Evolutionary conservation across 2,329 filamentous ascomycete species (phyloP), one percentile per base, ranked within the genome.

Genomic region (Chrysosporium keratinophilum): DNA sequence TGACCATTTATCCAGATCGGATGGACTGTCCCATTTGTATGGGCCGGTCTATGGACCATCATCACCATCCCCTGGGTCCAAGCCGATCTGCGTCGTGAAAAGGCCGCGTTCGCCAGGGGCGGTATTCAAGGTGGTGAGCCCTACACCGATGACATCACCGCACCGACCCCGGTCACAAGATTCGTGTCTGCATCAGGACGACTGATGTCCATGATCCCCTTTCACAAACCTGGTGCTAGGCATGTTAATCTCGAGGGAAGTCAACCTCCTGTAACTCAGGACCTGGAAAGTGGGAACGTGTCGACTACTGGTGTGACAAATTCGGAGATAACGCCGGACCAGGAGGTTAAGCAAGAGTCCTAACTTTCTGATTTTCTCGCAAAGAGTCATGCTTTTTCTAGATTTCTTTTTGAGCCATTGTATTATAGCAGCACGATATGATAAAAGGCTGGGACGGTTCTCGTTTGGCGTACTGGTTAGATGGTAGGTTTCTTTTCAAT

Each of bases 1-100:
- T 43, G 34, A 50, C 41, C 15, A 50, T 17, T 41, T 11, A 33
- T 47, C 15, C 55, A 70, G 67, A 51, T 71, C 62, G 72, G 73
- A 58, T 70, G 73, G 71, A 59, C 64, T 35, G 63, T 74, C 15
- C 71, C 71, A 0, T 72, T 73, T 46, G 63, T 67, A 34, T 74
- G 71, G 71, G 67, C 69, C 5, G 63, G 58, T 14, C 50, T 74
- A 15, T 75, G 73, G 73, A 69, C 67, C 0, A 48, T 72, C 10
- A 71, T 75, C 49, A 73, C 72, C 17, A 71, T 75, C 46, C 68
- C 68, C 6, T 75, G 72, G 73, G 71, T 75, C 1, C 68, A 72
- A 53, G 67, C 67, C 51, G 70, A 74, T 42, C 66, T 75, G 37
- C 67, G 70, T 46, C 69, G 68, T 14, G 73, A 76, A 57, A 73